Evolutionary conservation across 768 basidiomycete genomes (phyloP), one percentile per base, ranked within the genome.

Genomic region (Russula olivacea): DNA sequence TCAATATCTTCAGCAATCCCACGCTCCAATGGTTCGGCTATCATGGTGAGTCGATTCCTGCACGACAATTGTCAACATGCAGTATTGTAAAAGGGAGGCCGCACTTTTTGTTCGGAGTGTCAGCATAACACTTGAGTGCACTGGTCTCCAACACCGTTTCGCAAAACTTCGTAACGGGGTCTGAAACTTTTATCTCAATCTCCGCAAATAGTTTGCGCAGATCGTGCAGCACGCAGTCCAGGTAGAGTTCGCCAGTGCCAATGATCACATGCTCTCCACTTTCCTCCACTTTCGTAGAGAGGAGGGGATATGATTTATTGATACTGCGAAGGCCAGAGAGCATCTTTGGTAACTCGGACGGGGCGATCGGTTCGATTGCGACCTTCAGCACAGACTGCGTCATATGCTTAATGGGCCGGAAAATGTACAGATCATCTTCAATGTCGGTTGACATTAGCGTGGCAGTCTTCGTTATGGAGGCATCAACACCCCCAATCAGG

Each of bases 101-200:
- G 66, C 69, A 95, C 94, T 93, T 94, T 78, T 99, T 98, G 77
- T 99, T 99, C 7, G 97, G 97, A 34, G 97, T 98, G 69, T 98
- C 97, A 19, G 97, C 97, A 74, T 99, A 99, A 72, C 96, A 98
- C 76, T 98, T 99, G 66, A 99, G 76, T 4, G 96, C 97, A 68
- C 91, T 93, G 36, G 96, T 98, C 79, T 99, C 97, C 68, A 98
- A 78, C 23, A 98, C 96, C 2, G 97, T 99, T 78, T 99, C 97
- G 72, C 92, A 91, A 78, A 99, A 99, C 72, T 93, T 93, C 17
- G 94, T 96, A 43, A 98, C 94, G 1, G 97, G 97, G 78, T 99
- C 97, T 25, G 96, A 98, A 15, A 98, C 94, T 79, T 99, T 99
- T 81, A 99, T 98, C 80, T 99, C 97, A 69, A 98, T 97, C 78